Base-by-base conservation (phyloP, 306 rosid genomes). In the Oemleria cerasiformis region DNA sequence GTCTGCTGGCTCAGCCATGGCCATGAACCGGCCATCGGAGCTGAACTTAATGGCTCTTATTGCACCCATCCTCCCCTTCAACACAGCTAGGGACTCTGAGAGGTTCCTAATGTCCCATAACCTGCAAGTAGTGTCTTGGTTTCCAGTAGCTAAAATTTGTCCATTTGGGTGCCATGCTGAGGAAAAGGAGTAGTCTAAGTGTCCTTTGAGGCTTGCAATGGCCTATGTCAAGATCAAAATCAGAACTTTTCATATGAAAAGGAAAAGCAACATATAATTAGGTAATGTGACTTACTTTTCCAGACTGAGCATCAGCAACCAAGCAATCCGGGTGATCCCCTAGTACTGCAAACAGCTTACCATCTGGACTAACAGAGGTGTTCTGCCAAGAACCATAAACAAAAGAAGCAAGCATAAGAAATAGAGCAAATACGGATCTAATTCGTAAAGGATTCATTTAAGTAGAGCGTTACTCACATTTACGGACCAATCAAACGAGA, bases 161-260 rank as follows among this genome's bases (percentile, higher is more conserved):
- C 96, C 96, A 68, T 95, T 85, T 8, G 97, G 99, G 82, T 95
- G 97, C 99, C 99, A 95, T 6, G 97, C 99, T 0, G 97, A 95
- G 20, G 99, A 70, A 65, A 95, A 95, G 39, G 90, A 89, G 69
- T 95, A 91, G 81, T 91, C 99, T 79, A 88, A 76, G 84, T 95
- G 99, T 63, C 99, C 99, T 77, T 77, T 88, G 25, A 95, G 88
- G 73, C 61, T 88, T 23, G 81, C 92, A 3, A 75, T 70, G 56
- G 85, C 80, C 97, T 95, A 73, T 40, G 38, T 1, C 47, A 65
- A 68, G 60, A 6, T 15, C 5, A 56, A 30, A 30, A 30, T 67
- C 47, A 49, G 10, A 43, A 63, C 51, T 50, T 45, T 65, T 55
- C 60, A 63, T 63, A 21, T 20, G 0, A 16, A 49, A 58, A 34